Conservation (phyloP, 768 basidiomycete species). For the Mycena leptocephala region DNA sequence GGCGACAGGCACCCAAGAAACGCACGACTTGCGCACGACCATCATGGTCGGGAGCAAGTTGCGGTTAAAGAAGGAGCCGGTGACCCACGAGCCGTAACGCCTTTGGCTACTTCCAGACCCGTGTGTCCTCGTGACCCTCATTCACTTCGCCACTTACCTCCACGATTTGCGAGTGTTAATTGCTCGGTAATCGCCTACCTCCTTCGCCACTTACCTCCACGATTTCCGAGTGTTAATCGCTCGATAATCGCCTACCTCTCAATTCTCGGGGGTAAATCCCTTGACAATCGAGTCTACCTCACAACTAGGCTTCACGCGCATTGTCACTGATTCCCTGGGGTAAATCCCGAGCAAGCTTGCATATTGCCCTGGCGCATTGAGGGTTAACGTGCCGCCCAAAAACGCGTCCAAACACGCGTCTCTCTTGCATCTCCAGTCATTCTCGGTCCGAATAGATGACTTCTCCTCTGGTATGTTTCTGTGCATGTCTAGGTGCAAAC, state of each 20-base stretch:
- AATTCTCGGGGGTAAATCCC: neutral
- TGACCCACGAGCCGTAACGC: neutral
- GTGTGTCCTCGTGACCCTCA: neutral
- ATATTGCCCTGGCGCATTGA: too few species aligned
- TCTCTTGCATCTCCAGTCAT: neutral
- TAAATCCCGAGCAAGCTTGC: conserved; percentile 3
- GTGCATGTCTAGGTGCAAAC: neutral
- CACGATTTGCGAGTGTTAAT: neutral
- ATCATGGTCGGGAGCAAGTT: neutral
- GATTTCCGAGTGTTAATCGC: neutral
- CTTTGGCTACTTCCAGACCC: too few species aligned
- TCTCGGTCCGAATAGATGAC: neutral
- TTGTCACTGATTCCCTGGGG: neutral
- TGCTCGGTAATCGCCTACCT: neutral
- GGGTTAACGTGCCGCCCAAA: neutral
- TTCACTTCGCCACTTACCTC: neutral
- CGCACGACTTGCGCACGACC: too few species aligned
- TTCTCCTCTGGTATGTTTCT: neutral
- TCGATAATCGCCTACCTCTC: neutral
- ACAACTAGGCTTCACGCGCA: neutral
- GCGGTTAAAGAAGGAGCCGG: neutral
- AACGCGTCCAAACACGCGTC: too few species aligned
- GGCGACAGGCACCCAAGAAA: conserved; percentile 14
- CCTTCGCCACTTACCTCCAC: too few species aligned
- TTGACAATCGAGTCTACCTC: neutral